Percentiles rank a stretch among this genome's conserved stretches.
Evolutionary conservation across 139 green algal species (phyloP).

Genomic region (Diplosphaera chodatii): DNA sequence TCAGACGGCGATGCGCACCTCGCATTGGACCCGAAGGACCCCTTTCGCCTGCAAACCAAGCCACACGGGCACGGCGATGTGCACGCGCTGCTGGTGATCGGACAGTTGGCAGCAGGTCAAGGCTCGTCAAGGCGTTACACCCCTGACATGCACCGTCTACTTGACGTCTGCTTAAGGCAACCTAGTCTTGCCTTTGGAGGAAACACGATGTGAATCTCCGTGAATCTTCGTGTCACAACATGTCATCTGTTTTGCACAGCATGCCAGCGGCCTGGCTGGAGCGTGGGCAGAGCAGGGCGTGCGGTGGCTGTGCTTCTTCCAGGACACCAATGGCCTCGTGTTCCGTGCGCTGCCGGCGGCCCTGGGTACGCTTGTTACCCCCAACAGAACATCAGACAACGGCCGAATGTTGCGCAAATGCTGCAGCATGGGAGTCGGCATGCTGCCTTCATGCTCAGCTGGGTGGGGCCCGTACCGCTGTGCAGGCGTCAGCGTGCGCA

Average conservation of each 20-base stretch:
- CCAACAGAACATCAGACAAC: too few species aligned
- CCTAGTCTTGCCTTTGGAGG: too few species aligned
- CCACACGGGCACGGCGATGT: constrained; percentile 98
- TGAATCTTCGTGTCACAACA: too few species aligned
- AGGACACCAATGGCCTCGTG: constrained; percentile 96
- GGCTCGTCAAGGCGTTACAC: too few species aligned
- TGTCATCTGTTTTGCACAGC: too few species aligned
- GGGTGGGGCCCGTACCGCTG: neutral
- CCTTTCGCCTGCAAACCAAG: constrained; percentile 84
- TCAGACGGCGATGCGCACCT: constrained; percentile 81
- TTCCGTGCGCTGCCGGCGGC: constrained; percentile 84
- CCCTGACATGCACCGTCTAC: too few species aligned
- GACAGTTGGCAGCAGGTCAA: too few species aligned
- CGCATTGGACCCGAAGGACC: constrained; percentile 67
- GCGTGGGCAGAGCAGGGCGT: constrained; percentile 64
- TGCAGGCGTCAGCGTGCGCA: constrained; percentile 51
- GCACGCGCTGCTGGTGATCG: constrained; percentile 93
- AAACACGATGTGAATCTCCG: too few species aligned
- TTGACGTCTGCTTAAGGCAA: too few species aligned
- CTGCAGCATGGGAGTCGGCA: too few species aligned
- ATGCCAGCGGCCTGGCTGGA: constrained; percentile 60
- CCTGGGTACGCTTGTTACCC: constrained; percentile 59
- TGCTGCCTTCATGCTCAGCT: too few species aligned
- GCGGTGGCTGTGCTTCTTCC: constrained; percentile 97
- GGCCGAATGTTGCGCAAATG: too few species aligned